Conservation (phyloP, 169 alveolate genomes). For the Amoebophrya sp. region DNA sequence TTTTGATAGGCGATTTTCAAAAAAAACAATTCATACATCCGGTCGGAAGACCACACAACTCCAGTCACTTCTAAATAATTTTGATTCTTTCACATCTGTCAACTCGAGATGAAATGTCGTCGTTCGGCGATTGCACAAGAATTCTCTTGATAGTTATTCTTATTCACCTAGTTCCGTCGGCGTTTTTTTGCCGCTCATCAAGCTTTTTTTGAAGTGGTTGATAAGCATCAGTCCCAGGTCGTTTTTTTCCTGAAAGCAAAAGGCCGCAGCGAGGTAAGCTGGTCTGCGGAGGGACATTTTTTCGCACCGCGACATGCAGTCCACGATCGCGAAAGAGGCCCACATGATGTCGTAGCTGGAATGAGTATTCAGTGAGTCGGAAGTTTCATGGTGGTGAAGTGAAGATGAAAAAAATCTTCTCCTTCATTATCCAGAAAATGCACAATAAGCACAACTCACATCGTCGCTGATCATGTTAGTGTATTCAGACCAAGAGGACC, state of each 20-base stretch:
- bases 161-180: slow-evolving; percentile 26
- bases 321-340: slow-evolving; percentile 39
- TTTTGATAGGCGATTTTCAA: too few species aligned
- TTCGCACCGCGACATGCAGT: slow-evolving; percentile 36
- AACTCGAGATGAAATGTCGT: neutral
- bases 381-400: too few species aligned
- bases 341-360: slow-evolving; percentile 38
- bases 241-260: slow-evolving; percentile 31
- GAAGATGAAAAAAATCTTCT: too few species aligned
- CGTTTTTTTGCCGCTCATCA: slow-evolving; percentile 21
- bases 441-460: too few species aligned
- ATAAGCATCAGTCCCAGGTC: slow-evolving; percentile 41
- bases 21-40: too few species aligned
- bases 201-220: slow-evolving; percentile 44
- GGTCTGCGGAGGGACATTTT: slow-evolving; percentile 36
- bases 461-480: too few species aligned
- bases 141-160: neutral
- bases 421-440: too few species aligned
- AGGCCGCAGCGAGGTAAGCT: slow-evolving; percentile 37
- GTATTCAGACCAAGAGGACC: too few species aligned
- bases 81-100: neutral
- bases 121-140: too few species aligned
- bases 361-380: too few species aligned
- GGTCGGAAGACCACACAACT: too few species aligned
- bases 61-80: neutral